Conservation (phyloP, 129 eudicot species). For the Calendula officinalis region DNA sequence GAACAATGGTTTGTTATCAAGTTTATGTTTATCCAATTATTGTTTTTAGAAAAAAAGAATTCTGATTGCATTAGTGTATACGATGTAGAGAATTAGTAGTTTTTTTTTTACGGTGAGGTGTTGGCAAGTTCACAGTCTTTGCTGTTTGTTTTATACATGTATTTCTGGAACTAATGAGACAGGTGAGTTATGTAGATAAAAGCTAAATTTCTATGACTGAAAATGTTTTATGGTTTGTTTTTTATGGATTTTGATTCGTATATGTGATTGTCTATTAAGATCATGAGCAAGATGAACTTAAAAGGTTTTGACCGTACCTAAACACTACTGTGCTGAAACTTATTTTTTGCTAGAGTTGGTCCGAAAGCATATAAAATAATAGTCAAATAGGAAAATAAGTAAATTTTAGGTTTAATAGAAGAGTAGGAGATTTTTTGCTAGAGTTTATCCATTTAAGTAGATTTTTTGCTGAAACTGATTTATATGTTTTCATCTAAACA, state of each 20-base stretch:
- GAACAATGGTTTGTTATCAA: conserved; percentile 4
- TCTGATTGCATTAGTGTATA: conserved; percentile 21
- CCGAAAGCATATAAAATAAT: too few species aligned
- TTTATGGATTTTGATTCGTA: neutral
- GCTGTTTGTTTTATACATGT: conserved; percentile 28
- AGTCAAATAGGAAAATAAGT: too few species aligned
- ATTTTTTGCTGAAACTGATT: too few species aligned
- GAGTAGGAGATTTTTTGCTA: too few species aligned
- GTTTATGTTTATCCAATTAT: conserved; percentile 6
- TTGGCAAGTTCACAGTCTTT: conserved; percentile 11
- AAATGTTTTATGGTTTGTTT: neutral
- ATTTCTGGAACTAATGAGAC: conserved; percentile 12
- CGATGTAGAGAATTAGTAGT: conserved; percentile 14
- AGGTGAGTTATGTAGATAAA: conserved; percentile 35
- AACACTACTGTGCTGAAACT: too few species aligned
- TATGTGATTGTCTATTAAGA: neutral
- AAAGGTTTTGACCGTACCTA: too few species aligned
- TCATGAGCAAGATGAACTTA: too few species aligned
- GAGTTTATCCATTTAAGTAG: too few species aligned
- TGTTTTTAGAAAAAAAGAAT: conserved; percentile 8
- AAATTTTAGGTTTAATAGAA: too few species aligned
- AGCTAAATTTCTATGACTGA: conserved; percentile 16
- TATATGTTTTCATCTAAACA: too few species aligned
- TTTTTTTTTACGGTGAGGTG: conserved; percentile 10
- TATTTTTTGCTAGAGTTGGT: too few species aligned